Base-by-base conservation (phyloP, 1,139 yeast genomes). In the Saccharomyces hybrid region DNA sequence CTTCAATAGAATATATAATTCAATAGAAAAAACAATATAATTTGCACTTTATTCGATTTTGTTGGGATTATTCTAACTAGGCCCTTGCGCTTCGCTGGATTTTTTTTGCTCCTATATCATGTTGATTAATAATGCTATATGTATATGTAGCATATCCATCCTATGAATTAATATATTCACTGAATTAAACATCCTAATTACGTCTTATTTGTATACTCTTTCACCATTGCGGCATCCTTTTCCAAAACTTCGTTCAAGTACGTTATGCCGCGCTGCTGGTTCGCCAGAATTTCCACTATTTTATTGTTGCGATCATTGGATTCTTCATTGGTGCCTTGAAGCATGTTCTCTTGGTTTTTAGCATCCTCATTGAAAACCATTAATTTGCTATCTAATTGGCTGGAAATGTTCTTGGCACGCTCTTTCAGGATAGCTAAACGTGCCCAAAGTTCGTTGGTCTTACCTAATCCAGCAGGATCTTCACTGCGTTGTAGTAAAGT, bases 371-470 rank as follows among this genome's bases (percentile, higher is more conserved):
- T 62, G 16, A 68, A 64, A 13, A 70, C 66, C 5, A 71, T 69
- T 50, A 74, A 54, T 1, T 72, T 67, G 50, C 63, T 71, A 50
- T 78, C 69, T 63, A 76, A 61, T 63, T 82, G 85, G 46, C 73
- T 75, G 52, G 80, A 76, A 59, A 83, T 73, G 56, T 78, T 81
- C 58, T 81, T 82, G 6, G 90, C 83, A 58, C 90, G 78, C 61
- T 87, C 95, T 61, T 88, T 84, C 57, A 90, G 74, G 13, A 88
- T 85, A 5, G 93, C 82, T 62, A 93, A 75, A 60, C 97, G 79
- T 1, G 98, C 98, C 90, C 96, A 93, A 34, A 90, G 77, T 70
- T 93, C 99, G 66, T 88, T 88, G 57, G 90, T 80, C 65, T 90
- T 84, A 44, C 97, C 96, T 57, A 90, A 78, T 57, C 79, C 91